Conservation (phyloP, 1,284 basidiomycete species). For the Leccinum variabile region DNA sequence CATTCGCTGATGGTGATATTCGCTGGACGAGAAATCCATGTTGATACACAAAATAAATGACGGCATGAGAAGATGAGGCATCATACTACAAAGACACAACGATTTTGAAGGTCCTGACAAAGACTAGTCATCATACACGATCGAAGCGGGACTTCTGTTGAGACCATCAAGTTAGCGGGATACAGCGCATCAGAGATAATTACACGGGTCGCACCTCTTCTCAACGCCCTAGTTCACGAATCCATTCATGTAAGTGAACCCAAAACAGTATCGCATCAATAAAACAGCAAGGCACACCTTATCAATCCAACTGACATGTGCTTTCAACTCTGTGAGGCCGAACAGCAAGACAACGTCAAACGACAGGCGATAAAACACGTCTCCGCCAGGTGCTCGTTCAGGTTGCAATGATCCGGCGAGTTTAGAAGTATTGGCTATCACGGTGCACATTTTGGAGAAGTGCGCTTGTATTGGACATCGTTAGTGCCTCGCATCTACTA, state of each 20-base stretch:
- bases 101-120: background rate
- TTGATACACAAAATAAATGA: background rate
- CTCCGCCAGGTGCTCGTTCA: background rate
- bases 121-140: conserved; percentile 36
- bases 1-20: background rate
- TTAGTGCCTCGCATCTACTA: background rate
- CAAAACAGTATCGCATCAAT: background rate
- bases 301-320: conserved; percentile 25
- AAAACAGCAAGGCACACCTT: conserved; percentile 7
- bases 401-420: conserved; percentile 2
- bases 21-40: background rate
- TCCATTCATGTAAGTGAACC: background rate
- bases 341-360: conserved; percentile 26
- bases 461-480: background rate
- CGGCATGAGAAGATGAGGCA: background rate
- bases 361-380: conserved; percentile 16
- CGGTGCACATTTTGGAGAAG: conserved; percentile 15
- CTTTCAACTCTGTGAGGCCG: conserved; percentile 28
- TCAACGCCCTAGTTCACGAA: conserved; percentile 26
- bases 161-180: conserved; percentile 5
- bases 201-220: conserved; percentile 27
- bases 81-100: background rate
- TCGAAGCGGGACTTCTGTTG: conserved; percentile 38
- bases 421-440: conserved; percentile 16
- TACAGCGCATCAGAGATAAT: background rate